Evolutionary conservation across 23 red algal genomes (phyloP).

Genomic region (Gracilaria domingensis): DNA sequence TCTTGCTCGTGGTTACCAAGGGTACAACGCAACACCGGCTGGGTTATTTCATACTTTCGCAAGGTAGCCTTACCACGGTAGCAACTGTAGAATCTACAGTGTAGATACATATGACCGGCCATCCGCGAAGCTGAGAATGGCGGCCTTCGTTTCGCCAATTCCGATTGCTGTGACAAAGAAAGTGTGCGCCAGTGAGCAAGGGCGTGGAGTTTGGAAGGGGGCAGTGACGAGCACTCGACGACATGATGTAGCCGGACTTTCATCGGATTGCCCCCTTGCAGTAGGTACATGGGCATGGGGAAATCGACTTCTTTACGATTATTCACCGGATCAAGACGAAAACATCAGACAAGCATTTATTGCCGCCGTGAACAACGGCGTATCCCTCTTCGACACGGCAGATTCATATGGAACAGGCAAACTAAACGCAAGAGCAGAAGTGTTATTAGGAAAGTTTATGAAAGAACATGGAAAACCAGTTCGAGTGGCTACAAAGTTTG

Average conservation of each 20-base stretch:
- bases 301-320: slow-evolving; percentile 73
- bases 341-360: slow-evolving; percentile 34
- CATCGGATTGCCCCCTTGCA: slow-evolving; percentile 32
- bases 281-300: slow-evolving; percentile 74
- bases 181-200: background rate
- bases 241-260: slow-evolving; percentile 23
- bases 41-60: too few relatives aligned
- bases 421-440: slow-evolving; percentile 50
- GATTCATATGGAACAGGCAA: slow-evolving; percentile 72
- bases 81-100: too few relatives aligned
- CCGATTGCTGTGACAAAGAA: background rate
- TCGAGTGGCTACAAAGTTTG: slow-evolving; percentile 65
- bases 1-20: too few relatives aligned
- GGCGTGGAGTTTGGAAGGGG: background rate
- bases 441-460: slow-evolving; percentile 49
- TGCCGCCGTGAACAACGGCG: slow-evolving; percentile 34
- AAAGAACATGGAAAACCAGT: slow-evolving; percentile 5
- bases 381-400: slow-evolving; percentile 71
- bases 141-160: background rate
- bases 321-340: slow-evolving; percentile 29
- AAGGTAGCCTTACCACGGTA: too few relatives aligned
- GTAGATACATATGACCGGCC: background rate
- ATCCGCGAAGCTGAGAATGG: background rate
- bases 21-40: too few relatives aligned
- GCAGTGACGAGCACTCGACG: background rate